Conservation (phyloP, 2,329 filamentous ascomycete species). For the Setomelanomma holmii region DNA sequence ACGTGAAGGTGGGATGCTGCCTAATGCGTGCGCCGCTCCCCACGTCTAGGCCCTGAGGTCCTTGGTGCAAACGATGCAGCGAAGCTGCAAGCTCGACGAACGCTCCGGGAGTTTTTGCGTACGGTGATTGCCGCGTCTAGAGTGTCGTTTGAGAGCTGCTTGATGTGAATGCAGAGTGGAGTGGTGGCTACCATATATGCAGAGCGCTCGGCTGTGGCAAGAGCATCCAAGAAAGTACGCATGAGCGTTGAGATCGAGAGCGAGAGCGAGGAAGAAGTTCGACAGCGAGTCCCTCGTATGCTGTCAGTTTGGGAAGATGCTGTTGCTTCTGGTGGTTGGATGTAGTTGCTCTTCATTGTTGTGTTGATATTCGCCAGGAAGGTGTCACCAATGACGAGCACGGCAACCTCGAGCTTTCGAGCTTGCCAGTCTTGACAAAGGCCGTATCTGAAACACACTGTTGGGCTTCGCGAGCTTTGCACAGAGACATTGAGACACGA, state of each 20-base stretch:
- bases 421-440: background rate
- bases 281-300: background rate
- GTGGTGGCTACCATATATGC: background rate
- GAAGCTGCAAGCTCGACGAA: background rate
- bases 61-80: constrained; percentile 5
- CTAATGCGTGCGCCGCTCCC: background rate
- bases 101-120: background rate
- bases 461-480: too few relatives aligned
- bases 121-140: background rate
- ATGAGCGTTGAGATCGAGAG: background rate
- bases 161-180: background rate
- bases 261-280: background rate
- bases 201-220: background rate
- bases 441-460: too few relatives aligned
- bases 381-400: constrained; percentile 7
- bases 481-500: too few relatives aligned
- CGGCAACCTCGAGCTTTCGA: too few relatives aligned
- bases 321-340: background rate
- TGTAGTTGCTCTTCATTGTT: constrained; percentile 1
- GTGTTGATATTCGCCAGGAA: constrained; percentile 3
- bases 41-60: background rate
- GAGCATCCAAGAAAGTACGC: background rate
- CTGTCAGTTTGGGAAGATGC: background rate
- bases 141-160: background rate
- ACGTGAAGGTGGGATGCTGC: constrained; percentile 8